phyloP scores from a whole-genome alignment of 2,329 filamentous ascomycete genomes.

The Botrytis cinerea region DNA sequence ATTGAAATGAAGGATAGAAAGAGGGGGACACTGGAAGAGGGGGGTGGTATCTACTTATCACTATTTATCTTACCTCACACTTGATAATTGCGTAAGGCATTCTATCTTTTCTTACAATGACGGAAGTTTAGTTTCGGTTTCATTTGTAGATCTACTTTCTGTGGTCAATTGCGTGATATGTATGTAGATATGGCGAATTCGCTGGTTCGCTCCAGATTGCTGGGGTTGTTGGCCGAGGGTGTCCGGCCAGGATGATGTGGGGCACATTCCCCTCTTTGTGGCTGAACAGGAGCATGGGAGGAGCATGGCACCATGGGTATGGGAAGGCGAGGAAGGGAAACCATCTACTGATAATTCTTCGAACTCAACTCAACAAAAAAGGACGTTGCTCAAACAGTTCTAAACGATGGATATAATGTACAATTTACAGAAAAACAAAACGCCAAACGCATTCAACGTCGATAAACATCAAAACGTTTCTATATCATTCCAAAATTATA shows the following conservation, averaged over 20 bases:
- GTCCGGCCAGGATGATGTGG: neutral
- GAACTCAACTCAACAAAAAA: neutral
- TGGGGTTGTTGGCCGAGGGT: conserved; percentile 2
- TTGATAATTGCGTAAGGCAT: conserved; percentile 3
- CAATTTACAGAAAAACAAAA: neutral
- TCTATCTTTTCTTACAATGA: neutral
- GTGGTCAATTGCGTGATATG: conserved; percentile 24
- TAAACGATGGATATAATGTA: neutral
- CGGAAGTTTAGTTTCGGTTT: neutral
- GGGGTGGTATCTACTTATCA: conserved; percentile 1
- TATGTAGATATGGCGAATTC: conserved; percentile 17
- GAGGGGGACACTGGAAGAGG: neutral
- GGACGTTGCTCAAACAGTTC: neutral
- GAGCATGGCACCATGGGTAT: neutral
- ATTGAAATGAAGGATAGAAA: neutral
- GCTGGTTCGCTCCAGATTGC: neutral
- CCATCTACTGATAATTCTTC: neutral
- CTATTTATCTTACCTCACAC: neutral
- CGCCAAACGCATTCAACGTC: neutral
- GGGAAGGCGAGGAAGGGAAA: too few species aligned
- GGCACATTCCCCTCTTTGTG: conserved; percentile 3
- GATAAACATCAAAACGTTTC: neutral
- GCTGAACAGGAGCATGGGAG: neutral
- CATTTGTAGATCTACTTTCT: conserved; percentile 18
- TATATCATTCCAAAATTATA: neutral